These are phyloP conservation scores for Serpula lacrymans DNA, from an alignment of 768 basidiomycete genomes.

Conservation along the genomic window DNA sequence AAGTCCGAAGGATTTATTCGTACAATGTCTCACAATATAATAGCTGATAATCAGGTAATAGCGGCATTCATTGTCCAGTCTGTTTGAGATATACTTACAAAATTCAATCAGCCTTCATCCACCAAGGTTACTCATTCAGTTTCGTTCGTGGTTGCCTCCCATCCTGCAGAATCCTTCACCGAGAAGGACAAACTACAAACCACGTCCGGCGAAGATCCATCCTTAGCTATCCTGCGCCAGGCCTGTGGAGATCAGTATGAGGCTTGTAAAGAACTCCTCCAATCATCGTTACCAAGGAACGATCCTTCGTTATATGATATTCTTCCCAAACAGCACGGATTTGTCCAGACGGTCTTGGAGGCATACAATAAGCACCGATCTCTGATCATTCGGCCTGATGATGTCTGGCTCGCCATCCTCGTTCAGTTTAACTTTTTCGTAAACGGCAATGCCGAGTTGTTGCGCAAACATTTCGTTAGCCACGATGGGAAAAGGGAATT, in stretches of 20 bases:
- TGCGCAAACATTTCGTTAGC: conserved; percentile 29
- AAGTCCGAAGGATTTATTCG: too few species aligned
- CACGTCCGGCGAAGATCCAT: conserved; percentile 16
- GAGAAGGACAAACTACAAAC: conserved; percentile 25
- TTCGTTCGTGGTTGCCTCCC: too few species aligned
- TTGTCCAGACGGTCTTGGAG: conserved; percentile 32
- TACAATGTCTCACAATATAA: too few species aligned
- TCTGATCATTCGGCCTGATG: conserved; percentile 45
- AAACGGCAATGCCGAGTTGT: conserved; percentile 31
- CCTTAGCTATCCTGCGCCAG: conserved; percentile 17
- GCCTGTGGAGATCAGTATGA: conserved; percentile 18
- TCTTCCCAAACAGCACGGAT: conserved; percentile 28
- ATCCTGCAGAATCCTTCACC: conserved; percentile 24
- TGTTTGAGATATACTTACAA: too few species aligned
- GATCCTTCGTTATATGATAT: conserved; percentile 23
- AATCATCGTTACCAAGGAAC: conserved; percentile 20
- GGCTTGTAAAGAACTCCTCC: conserved; percentile 23
- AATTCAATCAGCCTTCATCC: too few species aligned
- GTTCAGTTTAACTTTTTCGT: conserved; percentile 39
- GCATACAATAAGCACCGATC: conserved; percentile 34
- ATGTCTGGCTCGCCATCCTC: conserved; percentile 40
- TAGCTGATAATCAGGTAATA: too few species aligned
- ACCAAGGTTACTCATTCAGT: too few species aligned
- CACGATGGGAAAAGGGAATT: conserved; percentile 25
- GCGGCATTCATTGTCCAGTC: too few species aligned